A percentile compares a stretch with the other conserved stretches of the same genome.
phyloP scores from a whole-genome alignment of 495 filamentous ascomycete species.

The Hyaloscypha variabilis region DNA sequence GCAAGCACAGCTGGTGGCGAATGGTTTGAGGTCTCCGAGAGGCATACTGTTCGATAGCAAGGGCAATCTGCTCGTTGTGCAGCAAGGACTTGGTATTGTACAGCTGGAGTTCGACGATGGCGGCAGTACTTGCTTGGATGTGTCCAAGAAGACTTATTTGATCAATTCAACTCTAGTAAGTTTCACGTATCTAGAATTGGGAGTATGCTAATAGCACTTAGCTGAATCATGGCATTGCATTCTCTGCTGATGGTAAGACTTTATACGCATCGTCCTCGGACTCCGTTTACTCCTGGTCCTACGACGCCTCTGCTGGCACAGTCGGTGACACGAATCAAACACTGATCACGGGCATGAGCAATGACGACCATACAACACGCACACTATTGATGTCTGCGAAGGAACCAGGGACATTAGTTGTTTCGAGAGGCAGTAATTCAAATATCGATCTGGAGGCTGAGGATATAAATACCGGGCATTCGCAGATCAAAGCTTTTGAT shows the following conservation, averaged over 20 bases:
- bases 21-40: slow-evolving; percentile 54
- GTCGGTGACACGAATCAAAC: slow-evolving; percentile 43
- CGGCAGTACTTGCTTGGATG: slow-evolving; percentile 51
- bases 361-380: slow-evolving; percentile 61
- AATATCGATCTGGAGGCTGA: slow-evolving; percentile 60
- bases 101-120: slow-evolving; percentile 53
- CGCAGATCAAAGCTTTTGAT: slow-evolving; percentile 69
- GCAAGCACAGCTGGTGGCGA: slow-evolving; percentile 55
- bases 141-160: slow-evolving; percentile 40
- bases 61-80: slow-evolving; percentile 64
- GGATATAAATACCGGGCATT: slow-evolving; percentile 52
- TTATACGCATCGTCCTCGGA: slow-evolving; percentile 64
- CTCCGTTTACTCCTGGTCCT: slow-evolving; percentile 61
- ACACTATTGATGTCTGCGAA: slow-evolving; percentile 61
- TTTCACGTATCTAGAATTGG: slow-evolving; percentile 30
- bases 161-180: slow-evolving; percentile 43
- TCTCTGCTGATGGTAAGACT: slow-evolving; percentile 61
- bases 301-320: slow-evolving; percentile 50
- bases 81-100: slow-evolving; percentile 55
- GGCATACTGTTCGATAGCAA: slow-evolving; percentile 60
- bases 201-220: slow-evolving; percentile 24
- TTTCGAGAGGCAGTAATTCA: slow-evolving; percentile 62
- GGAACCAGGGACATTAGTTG: slow-evolving; percentile 48
- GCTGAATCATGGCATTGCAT: slow-evolving; percentile 69
- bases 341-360: slow-evolving; percentile 62